Evolutionary conservation across 2,329 filamentous ascomycete genomes (phyloP), one percentile per base, ranked within the genome.

Genomic region (Colletotrichum lupini): DNA sequence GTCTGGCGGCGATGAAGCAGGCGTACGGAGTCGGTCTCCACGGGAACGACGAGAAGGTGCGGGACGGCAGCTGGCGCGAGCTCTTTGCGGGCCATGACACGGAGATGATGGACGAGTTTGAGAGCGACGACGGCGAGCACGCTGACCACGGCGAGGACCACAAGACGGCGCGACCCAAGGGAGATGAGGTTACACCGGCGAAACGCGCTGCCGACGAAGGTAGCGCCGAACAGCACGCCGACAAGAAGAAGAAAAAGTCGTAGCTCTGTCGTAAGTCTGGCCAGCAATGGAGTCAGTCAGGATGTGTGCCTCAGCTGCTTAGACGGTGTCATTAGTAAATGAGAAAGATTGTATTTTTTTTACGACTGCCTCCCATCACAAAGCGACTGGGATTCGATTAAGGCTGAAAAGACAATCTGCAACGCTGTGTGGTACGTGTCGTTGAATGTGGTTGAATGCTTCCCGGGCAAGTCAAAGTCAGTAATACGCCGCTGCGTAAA

Each of bases 1-100:
- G 93, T 77, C 83, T 95, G 1, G 82, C 88, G 53, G 90, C 88
- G 0, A 91, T 95, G 89, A 95, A 94, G 84, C 87, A 87, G 58
- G 93, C 93, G 0, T 95, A 94, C 79, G 79, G 85, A 7, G 86
- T 92, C 1, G 89, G 90, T 0, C 77, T 95, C 28, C 87, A 92
- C 77, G 93, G 93, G 0, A 86, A 92, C 75, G 87, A 93, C 78
- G 80, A 86, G 7, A 86, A 83, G 76, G 91, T 93, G 2, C 78
- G 90, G 60, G 87, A 93, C 76, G 93, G 92, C 5, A 89, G 79
- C 5, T 89, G 87, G 87, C 85, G 82, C 58, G 78, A 82, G 35
- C 74, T 87, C 53, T 89, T 90, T 65, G 83, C 83, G 26, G 80
- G 78, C 11, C 75, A 78, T 2, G 79, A 77, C 3, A 83, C 80